These are phyloP conservation scores for Microbotryum saponariae DNA, from an alignment of 1,284 basidiomycete species.

Conservation along the genomic window DNA sequence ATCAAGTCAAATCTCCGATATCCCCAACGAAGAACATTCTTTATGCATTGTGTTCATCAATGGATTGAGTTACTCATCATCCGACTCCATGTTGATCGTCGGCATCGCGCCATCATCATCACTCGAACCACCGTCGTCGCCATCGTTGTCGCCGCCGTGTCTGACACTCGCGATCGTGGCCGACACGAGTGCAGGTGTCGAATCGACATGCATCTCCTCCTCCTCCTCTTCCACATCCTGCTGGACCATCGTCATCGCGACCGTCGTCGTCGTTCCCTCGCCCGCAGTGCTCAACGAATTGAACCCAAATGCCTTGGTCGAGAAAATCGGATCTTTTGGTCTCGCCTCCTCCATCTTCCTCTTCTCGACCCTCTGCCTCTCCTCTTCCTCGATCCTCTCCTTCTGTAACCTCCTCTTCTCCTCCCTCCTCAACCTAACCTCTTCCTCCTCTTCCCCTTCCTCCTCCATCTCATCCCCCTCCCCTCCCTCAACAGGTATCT, in stretches of 20 bases:
- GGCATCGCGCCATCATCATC: constrained; percentile 28
- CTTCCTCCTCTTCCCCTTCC: neutral
- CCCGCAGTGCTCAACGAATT: too few relatives aligned
- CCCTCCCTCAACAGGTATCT: constrained; percentile 1
- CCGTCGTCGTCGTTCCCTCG: neutral
- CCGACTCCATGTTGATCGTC: constrained; percentile 22
- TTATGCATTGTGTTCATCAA: too few relatives aligned
- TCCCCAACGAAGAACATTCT: too few relatives aligned
- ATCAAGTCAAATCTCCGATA: too few relatives aligned
- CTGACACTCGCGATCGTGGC: neutral
- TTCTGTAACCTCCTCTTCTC: too few relatives aligned
- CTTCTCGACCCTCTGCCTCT: too few relatives aligned
- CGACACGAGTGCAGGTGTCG: neutral
- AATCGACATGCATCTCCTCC: neutral
- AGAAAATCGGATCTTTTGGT: neutral
- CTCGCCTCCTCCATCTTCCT: too few relatives aligned
- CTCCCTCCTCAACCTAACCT: too few relatives aligned
- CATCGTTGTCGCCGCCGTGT: neutral
- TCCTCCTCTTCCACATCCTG: neutral
- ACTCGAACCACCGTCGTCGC: constrained; percentile 1
- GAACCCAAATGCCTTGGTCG: constrained; percentile 9
- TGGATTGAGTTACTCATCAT: constrained; percentile 17
- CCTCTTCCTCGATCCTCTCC: too few relatives aligned
- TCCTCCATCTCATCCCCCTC: constrained; percentile 7
- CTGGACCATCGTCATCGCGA: constrained; percentile 9